Evolutionary conservation across 2,329 filamentous ascomycete species (phyloP).

Genomic region (Colletotrichum spinosum): DNA sequence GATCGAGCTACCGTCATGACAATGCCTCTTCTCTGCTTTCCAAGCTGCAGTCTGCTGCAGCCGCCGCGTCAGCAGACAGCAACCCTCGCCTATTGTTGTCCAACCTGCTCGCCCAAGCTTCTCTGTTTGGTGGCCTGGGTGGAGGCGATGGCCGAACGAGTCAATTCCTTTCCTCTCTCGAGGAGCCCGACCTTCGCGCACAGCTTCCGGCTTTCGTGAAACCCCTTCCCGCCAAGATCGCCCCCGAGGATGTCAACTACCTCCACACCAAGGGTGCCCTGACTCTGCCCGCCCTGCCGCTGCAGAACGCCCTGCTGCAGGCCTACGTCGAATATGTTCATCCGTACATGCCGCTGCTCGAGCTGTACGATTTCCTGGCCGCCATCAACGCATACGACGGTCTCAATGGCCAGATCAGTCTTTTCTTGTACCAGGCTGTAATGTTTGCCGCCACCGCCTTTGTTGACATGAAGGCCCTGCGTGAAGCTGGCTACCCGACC

Average conservation of each 20-base stretch:
- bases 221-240: conserved; percentile 80
- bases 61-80: conserved; percentile 38
- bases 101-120: conserved; percentile 39
- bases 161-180: conserved; percentile 59
- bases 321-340: conserved; percentile 91
- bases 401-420: conserved; percentile 77
- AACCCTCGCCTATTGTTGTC: conserved; percentile 38
- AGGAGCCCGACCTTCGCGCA: conserved; percentile 57
- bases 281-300: conserved; percentile 73
- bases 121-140: conserved; percentile 45
- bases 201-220: conserved; percentile 79
- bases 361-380: conserved; percentile 70
- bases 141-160: conserved; percentile 51
- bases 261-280: conserved; percentile 87
- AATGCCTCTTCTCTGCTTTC: conserved; percentile 42
- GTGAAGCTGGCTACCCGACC: conserved; percentile 79
- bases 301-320: conserved; percentile 85
- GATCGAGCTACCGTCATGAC: conserved; percentile 50
- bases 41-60: conserved; percentile 44
- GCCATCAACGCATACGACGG: conserved; percentile 76
- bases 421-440: conserved; percentile 91
- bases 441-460: conserved; percentile 95
- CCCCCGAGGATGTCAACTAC: conserved; percentile 85
- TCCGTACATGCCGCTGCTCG: conserved; percentile 92
- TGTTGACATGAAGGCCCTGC: conserved; percentile 82